Percentiles rank a stretch among this genome's conserved stretches.
phyloP scores from a whole-genome alignment of 805 yeast species.

The Kregervanrija fluxuum region DNA sequence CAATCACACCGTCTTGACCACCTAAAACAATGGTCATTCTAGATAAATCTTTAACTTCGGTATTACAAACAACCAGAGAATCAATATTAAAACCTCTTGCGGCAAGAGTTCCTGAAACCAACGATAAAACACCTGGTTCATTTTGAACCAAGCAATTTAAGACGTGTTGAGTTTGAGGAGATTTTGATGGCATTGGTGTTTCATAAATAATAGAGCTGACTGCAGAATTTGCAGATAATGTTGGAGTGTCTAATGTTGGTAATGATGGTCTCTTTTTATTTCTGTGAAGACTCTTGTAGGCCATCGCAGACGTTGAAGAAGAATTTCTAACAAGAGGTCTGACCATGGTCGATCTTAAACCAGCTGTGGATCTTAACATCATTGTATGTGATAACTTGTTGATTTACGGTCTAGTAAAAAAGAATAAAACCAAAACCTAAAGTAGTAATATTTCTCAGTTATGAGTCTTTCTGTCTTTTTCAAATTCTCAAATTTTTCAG shows the following conservation, averaged over 20 bases:
- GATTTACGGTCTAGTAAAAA: too few relatives aligned
- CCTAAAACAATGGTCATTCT: slow-evolving; percentile 94
- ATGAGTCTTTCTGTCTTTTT: neutral
- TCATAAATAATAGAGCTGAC: slow-evolving; percentile 93
- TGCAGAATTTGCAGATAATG: slow-evolving; percentile 94
- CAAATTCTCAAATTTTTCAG: neutral
- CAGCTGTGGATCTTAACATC: slow-evolving; percentile 13
- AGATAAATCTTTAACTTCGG: slow-evolving; percentile 91
- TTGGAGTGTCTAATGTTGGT: slow-evolving; percentile 89
- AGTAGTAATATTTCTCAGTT: too few relatives aligned
- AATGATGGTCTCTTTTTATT: slow-evolving; percentile 82
- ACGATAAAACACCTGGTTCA: slow-evolving; percentile 95
- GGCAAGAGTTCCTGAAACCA: slow-evolving; percentile 91
- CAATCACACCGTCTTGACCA: slow-evolving; percentile 94
- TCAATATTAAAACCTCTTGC: slow-evolving; percentile 98
- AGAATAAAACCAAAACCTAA: too few relatives aligned
- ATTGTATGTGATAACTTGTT: neutral
- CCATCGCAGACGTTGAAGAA: slow-evolving; percentile 90
- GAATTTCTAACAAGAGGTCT: slow-evolving; percentile 13
- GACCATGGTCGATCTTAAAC: slow-evolving; percentile 5
- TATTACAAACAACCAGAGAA: slow-evolving; percentile 91
- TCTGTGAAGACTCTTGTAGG: slow-evolving; percentile 87
- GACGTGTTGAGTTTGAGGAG: slow-evolving; percentile 77
- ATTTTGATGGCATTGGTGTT: slow-evolving; percentile 59
- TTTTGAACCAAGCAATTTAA: slow-evolving; percentile 95